Conservation (phyloP, 1,139 yeast genomes). For the Suhomyces panamericanus region DNA sequence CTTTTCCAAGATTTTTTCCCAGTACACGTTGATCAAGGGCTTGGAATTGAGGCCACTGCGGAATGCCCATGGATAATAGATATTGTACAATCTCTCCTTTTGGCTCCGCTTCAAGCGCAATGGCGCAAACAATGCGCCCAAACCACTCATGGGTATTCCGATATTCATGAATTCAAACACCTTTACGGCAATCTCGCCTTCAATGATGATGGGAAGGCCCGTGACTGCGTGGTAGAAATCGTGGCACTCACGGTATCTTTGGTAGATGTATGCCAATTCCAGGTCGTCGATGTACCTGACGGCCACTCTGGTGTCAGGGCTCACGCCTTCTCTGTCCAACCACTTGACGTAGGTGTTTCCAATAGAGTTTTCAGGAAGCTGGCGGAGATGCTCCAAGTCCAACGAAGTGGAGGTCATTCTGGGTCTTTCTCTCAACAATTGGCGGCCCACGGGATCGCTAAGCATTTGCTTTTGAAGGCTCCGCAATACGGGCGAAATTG, state of each 20-base stretch:
- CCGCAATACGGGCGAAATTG: conserved; percentile 65
- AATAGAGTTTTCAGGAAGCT: conserved; percentile 67
- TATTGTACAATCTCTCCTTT: conserved; percentile 54
- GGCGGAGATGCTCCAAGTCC: conserved; percentile 59
- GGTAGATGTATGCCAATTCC: conserved; percentile 87
- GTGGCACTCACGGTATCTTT: conserved; percentile 93
- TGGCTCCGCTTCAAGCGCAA: conserved; percentile 55
- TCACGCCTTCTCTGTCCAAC: conserved; percentile 84
- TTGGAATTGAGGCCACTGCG: conserved; percentile 70
- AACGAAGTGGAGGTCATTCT: conserved; percentile 74
- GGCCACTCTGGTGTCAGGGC: conserved; percentile 90
- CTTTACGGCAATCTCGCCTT: conserved; percentile 93
- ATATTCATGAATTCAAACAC: conserved; percentile 90
- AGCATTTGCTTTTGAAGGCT: conserved; percentile 73
- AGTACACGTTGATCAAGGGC: conserved; percentile 83
- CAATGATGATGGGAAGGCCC: conserved; percentile 86
- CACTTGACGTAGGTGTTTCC: conserved; percentile 79
- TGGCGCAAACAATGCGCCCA: conserved; percentile 89
- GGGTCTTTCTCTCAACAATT: conserved; percentile 76
- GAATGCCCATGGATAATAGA: conserved; percentile 90
- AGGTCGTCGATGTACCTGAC: conserved; percentile 87
- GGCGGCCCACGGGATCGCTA: conserved; percentile 70
- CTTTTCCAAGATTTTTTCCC: conserved; percentile 81
- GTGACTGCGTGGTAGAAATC: conserved; percentile 94
- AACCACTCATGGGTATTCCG: conserved; percentile 94